Evolutionary conservation across 768 basidiomycete species (phyloP).

Genomic region (Pleurotus eryngii): DNA sequence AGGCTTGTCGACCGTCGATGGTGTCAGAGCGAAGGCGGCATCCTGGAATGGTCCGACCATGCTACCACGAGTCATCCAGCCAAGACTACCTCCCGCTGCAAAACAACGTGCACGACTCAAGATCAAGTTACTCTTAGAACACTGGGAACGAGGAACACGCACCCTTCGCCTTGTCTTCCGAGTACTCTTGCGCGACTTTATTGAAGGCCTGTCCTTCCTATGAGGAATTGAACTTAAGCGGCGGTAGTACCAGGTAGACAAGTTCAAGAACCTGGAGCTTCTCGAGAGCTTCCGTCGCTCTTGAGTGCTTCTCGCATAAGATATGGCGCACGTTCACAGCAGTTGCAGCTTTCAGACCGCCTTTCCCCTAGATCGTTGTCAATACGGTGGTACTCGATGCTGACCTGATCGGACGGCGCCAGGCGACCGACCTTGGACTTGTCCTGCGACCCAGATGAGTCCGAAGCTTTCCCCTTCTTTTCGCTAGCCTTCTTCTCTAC

Average conservation of each 20-base stretch:
- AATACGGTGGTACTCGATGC: background rate
- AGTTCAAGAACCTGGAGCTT: conserved; percentile 67
- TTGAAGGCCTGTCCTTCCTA: conserved; percentile 79
- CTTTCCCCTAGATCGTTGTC: conserved; percentile 36
- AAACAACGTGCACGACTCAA: background rate
- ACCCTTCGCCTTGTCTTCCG: conserved; percentile 91
- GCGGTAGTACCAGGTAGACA: background rate
- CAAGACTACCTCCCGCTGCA: conserved; percentile 78
- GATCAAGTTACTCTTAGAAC: background rate
- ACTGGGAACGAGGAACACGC: conserved; percentile 3
- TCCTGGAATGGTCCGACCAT: conserved; percentile 89
- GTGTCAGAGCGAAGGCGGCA: conserved; percentile 77
- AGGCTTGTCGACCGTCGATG: conserved; percentile 81
- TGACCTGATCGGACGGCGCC: background rate
- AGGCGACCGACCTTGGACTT: conserved; percentile 33
- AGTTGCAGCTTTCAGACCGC: conserved; percentile 70
- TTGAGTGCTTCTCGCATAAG: conserved; percentile 84
- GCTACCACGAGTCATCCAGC: conserved; percentile 84
- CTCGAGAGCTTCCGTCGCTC: conserved; percentile 70
- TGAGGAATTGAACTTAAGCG: background rate
- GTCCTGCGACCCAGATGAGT: conserved; percentile 33
- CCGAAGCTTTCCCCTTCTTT: conserved; percentile 43
- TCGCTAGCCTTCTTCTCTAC: conserved; percentile 30
- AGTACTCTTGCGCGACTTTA: conserved; percentile 87
- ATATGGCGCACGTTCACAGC: conserved; percentile 86